Percentiles rank a stretch among this genome's conserved stretches.
Evolutionary conservation across 768 basidiomycete species (phyloP).

Genomic region (Galerina marginata): DNA sequence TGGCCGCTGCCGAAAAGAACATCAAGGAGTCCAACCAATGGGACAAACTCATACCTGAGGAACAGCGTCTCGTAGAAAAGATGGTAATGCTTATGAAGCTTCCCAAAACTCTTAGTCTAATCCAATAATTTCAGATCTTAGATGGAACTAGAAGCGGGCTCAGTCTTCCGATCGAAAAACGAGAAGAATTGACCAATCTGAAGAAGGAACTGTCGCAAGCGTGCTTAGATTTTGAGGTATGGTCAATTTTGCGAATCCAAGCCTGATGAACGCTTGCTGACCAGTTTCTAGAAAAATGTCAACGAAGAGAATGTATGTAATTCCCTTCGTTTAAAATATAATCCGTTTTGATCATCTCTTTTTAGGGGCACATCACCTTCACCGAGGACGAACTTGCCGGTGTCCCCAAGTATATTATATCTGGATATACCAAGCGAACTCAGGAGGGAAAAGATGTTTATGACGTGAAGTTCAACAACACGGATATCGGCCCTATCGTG

Average conservation of each 20-base stretch:
- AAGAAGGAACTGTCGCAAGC: conserved; percentile 81
- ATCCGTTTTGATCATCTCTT: conserved; percentile 21
- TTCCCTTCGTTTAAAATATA: neutral
- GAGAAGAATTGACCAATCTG: conserved; percentile 57
- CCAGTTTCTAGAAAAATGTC: conserved; percentile 70
- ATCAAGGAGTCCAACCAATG: conserved; percentile 64
- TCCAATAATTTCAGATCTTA: conserved; percentile 46
- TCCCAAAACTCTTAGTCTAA: neutral
- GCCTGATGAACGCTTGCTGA: conserved; percentile 4
- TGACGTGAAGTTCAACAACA: conserved; percentile 81
- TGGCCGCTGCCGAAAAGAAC: conserved; percentile 71
- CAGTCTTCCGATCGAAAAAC: conserved; percentile 67
- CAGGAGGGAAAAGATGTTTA: conserved; percentile 64
- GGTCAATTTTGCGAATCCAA: conserved; percentile 27
- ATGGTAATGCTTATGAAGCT: conserved; percentile 44
- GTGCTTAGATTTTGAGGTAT: conserved; percentile 79
- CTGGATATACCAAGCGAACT: conserved; percentile 72
- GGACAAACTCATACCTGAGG: conserved; percentile 68
- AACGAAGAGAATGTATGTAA: conserved; percentile 80
- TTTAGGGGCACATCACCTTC: conserved; percentile 68
- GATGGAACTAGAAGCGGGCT: conserved; percentile 84
- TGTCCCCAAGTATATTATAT: conserved; percentile 78
- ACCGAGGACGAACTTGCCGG: conserved; percentile 78
- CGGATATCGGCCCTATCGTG: conserved; percentile 81
- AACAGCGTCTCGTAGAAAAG: conserved; percentile 78